Conservation (phyloP, 192 early-diverging fungal species). For the Phycomyces blakesleeanus region DNA sequence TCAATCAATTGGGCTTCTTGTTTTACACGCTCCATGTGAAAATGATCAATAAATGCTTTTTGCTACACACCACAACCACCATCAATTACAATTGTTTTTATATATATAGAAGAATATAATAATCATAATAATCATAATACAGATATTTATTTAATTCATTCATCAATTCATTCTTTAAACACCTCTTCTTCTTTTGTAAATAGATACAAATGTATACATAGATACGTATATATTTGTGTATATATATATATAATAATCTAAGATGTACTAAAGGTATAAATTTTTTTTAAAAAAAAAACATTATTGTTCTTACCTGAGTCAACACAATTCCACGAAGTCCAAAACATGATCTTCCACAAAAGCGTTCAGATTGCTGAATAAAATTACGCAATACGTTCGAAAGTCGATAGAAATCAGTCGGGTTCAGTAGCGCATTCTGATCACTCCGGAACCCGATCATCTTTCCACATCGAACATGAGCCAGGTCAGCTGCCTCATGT, state of each 20-base stretch:
- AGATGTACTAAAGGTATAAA: too few relatives aligned
- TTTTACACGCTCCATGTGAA: slow-evolving; percentile 89
- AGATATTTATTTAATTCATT: too few relatives aligned
- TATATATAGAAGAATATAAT: too few relatives aligned
- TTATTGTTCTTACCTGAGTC: slow-evolving; percentile 77
- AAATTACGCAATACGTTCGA: slow-evolving; percentile 82
- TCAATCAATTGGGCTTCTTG: slow-evolving; percentile 87
- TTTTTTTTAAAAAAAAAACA: too few relatives aligned
- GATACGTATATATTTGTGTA: too few relatives aligned
- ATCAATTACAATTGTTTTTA: background rate
- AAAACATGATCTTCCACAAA: slow-evolving; percentile 86
- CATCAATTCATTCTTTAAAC: too few relatives aligned
- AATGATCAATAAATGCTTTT: slow-evolving; percentile 87
- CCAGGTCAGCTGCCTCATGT: slow-evolving; percentile 78
- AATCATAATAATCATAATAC: too few relatives aligned
- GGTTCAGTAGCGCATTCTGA: slow-evolving; percentile 83
- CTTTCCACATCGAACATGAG: slow-evolving; percentile 84
- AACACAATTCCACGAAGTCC: slow-evolving; percentile 83
- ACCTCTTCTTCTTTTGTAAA: background rate
- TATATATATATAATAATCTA: too few relatives aligned
- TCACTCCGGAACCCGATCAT: slow-evolving; percentile 83
- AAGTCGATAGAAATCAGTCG: slow-evolving; percentile 83
- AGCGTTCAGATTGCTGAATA: slow-evolving; percentile 68
- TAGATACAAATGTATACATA: too few relatives aligned
- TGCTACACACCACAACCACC: slow-evolving; percentile 45